Evolutionary conservation across 2,329 filamentous ascomycete species (phyloP).

Genomic region (Zasmidium angulare): DNA sequence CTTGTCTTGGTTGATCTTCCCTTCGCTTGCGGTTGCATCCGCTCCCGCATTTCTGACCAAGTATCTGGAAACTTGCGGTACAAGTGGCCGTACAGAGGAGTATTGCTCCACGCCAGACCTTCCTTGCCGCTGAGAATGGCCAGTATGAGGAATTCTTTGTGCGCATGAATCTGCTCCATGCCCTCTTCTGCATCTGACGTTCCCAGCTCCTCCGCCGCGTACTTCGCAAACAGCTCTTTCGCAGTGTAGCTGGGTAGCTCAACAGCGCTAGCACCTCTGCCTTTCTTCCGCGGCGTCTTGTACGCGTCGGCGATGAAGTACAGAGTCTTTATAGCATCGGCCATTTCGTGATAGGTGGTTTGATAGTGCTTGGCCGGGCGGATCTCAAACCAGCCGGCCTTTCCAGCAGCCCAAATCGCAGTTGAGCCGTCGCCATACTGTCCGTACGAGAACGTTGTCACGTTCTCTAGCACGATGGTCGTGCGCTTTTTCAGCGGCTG

Average conservation of each 20-base stretch:
- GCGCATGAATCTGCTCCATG: slow-evolving; percentile 26
- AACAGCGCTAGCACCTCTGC: slow-evolving; percentile 36
- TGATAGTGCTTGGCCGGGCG: slow-evolving; percentile 59
- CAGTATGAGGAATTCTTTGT: slow-evolving; percentile 45
- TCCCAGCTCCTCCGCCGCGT: slow-evolving; percentile 24
- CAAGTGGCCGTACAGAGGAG: slow-evolving; percentile 44
- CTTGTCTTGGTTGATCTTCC: neutral
- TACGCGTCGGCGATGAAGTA: slow-evolving; percentile 64
- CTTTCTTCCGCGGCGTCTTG: slow-evolving; percentile 28
- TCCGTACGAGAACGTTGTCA: slow-evolving; percentile 49
- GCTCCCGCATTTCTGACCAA: slow-evolving; percentile 13
- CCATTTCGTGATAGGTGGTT: slow-evolving; percentile 58
- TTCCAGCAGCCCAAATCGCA: slow-evolving; percentile 65
- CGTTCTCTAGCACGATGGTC: slow-evolving; percentile 52
- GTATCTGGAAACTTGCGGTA: slow-evolving; percentile 37
- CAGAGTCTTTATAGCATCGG: slow-evolving; percentile 63
- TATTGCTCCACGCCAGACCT: slow-evolving; percentile 44
- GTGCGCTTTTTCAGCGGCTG: slow-evolving; percentile 38
- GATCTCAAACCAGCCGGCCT: slow-evolving; percentile 69
- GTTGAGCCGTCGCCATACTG: slow-evolving; percentile 56
- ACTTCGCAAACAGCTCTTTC: slow-evolving; percentile 41
- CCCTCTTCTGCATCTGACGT: slow-evolving; percentile 27
- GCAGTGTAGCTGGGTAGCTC: slow-evolving; percentile 34
- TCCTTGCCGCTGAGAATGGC: slow-evolving; percentile 47
- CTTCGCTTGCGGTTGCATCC: slow-evolving; percentile 6